A percentile compares a stretch with the other conserved stretches of the same genome.
These are phyloP conservation scores for Piromyces sp. DNA, from an alignment of 192 early-diverging fungal species.

Conservation along the genomic window DNA sequence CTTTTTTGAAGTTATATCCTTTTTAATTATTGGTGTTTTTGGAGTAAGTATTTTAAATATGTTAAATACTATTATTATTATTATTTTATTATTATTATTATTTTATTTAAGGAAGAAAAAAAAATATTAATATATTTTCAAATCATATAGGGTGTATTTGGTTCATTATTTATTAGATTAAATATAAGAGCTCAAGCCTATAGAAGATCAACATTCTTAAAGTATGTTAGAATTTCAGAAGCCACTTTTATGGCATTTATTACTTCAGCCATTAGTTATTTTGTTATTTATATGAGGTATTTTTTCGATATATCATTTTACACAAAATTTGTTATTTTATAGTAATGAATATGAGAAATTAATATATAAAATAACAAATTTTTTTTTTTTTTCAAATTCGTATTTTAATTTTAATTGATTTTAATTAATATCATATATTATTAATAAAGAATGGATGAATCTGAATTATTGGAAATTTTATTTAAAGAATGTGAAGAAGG, in stretches of 20 bases:
- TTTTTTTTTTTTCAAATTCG: no score
- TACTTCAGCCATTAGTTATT: conserved; percentile 4
- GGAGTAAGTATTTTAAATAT: no score
- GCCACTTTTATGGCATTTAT: conserved; percentile 12
- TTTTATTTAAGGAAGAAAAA: no score
- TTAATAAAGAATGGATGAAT: conserved; percentile 49
- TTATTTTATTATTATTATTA: no score
- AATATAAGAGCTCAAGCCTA: conserved; percentile 2
- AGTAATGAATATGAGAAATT: no score
- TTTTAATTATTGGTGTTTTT: conserved; percentile 49
- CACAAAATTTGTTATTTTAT: no score
- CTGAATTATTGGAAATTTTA: conserved; percentile 69
- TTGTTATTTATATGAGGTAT: neutral
- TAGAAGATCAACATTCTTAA: neutral
- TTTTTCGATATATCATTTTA: neutral
- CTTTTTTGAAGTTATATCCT: conserved; percentile 63
- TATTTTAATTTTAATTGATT: no score
- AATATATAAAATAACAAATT: no score
- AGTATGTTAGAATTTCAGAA: neutral
- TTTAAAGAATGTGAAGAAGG: conserved; percentile 64
- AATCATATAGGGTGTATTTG: neutral
- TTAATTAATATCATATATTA: no score
- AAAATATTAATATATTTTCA: no score
- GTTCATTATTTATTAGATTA: conserved; percentile 46
- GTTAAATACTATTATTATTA: no score